Evolutionary conservation across 2,329 filamentous ascomycete species (phyloP).

Genomic region (Aquanectria penicillioides): DNA sequence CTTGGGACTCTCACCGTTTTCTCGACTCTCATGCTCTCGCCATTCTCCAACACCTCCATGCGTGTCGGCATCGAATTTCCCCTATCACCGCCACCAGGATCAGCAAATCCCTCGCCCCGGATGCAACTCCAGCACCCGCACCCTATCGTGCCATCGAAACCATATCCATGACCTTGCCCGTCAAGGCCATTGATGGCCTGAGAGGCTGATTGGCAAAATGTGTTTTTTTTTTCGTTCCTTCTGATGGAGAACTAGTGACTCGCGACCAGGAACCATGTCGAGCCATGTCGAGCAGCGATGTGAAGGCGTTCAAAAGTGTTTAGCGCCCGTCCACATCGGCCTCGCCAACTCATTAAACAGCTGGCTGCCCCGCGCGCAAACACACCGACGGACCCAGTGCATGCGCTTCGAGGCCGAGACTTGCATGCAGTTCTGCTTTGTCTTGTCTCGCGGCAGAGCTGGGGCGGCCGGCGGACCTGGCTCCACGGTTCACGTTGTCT

Average conservation of each 20-base stretch:
- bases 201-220: constrained; percentile 7
- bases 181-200: neutral
- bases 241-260: constrained; percentile 4
- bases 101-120: constrained; percentile 11
- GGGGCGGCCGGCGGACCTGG: constrained; percentile 1
- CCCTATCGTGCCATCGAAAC: constrained; percentile 14
- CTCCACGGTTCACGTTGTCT: constrained; percentile 27
- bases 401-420: constrained; percentile 22
- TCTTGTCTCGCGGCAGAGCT: constrained; percentile 10
- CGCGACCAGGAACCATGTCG: constrained; percentile 10
- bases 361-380: constrained; percentile 15
- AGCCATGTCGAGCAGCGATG: neutral
- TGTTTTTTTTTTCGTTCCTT: constrained; percentile 10
- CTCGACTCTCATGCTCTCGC: constrained; percentile 13
- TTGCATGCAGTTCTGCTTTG: constrained; percentile 14
- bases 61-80: constrained; percentile 11
- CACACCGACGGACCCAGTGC: no score
- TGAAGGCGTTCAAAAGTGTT: neutral
- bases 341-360: constrained; percentile 30
- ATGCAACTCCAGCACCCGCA: constrained; percentile 10
- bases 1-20: constrained; percentile 17
- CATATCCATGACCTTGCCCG: constrained; percentile 8
- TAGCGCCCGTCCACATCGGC: constrained; percentile 24
- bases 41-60: constrained; percentile 11
- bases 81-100: constrained; percentile 13